Evolutionary conservation across 106 monocot genomes (phyloP).

Genomic region (Cymbidium sinense): DNA sequence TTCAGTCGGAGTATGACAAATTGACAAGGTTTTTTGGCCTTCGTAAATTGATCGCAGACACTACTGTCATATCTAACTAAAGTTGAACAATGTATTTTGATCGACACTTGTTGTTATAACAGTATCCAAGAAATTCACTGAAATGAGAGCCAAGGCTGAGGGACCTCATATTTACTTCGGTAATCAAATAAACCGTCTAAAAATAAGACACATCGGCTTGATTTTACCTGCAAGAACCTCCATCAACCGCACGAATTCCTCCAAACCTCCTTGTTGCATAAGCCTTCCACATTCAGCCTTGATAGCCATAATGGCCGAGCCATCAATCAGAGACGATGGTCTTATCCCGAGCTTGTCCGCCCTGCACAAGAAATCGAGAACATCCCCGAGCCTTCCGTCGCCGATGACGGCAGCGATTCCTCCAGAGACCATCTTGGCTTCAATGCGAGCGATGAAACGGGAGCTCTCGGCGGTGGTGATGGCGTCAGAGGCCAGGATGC

Average conservation of each 20-base stretch:
- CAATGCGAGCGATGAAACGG: neutral
- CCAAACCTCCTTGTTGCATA: neutral
- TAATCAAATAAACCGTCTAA: neutral
- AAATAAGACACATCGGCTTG: neutral
- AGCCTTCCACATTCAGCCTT: neutral
- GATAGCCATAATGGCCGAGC: neutral
- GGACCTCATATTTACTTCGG: neutral
- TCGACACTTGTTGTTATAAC: neutral
- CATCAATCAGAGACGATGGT: neutral
- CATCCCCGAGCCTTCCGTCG: neutral
- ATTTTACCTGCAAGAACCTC: conserved; percentile 1
- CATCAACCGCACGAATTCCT: neutral
- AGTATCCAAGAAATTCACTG: neutral
- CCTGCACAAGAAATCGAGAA: neutral
- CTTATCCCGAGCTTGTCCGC: neutral
- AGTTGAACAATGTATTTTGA: neutral
- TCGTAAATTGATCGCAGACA: neutral
- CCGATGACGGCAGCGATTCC: neutral
- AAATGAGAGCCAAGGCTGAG: neutral
- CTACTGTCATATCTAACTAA: neutral
- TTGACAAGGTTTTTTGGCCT: no score
- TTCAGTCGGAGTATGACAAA: no score
- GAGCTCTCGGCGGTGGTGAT: neutral
- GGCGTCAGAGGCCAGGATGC: neutral
- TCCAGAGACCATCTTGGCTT: neutral